Conservation (phyloP, 1,284 basidiomycete species). For the Puccinia polysora region DNA sequence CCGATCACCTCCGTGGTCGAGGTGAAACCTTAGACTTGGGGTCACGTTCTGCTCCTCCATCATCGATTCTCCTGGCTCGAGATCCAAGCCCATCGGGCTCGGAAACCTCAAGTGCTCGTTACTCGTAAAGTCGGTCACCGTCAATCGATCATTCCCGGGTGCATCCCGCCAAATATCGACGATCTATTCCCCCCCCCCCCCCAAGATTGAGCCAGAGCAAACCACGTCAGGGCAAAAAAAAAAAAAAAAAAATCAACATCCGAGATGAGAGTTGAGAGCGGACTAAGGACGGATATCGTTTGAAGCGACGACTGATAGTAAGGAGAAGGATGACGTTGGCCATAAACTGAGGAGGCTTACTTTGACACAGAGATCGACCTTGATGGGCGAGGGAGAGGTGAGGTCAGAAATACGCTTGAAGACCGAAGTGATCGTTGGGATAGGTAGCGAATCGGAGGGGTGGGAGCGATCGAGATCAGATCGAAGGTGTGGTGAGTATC, state of each 20-base stretch:
- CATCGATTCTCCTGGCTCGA: no score
- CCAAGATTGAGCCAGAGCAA: no score
- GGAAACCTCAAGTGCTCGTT: background rate
- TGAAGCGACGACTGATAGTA: background rate
- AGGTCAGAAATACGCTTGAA: conserved; percentile 16
- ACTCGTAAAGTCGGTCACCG: conserved; percentile 24
- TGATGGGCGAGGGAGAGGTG: background rate
- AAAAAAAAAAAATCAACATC: background rate
- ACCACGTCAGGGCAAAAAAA: background rate
- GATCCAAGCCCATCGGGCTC: background rate
- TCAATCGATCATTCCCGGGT: conserved; percentile 14
- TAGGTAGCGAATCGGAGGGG: background rate
- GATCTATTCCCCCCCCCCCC: conserved; percentile 1
- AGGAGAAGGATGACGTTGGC: background rate
- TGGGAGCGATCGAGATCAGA: background rate
- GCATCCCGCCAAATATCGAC: conserved; percentile 22
- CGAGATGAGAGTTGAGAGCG: background rate
- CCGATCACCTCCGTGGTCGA: background rate
- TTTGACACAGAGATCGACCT: conserved; percentile 30
- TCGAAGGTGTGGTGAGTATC: background rate
- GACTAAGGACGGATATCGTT: background rate
- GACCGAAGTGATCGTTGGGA: background rate
- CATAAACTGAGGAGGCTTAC: background rate
- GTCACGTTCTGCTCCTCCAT: background rate
- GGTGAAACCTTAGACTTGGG: background rate